Evolutionary conservation across 1,284 basidiomycete genomes (phyloP).

Genomic region (Agaricales sp.): DNA sequence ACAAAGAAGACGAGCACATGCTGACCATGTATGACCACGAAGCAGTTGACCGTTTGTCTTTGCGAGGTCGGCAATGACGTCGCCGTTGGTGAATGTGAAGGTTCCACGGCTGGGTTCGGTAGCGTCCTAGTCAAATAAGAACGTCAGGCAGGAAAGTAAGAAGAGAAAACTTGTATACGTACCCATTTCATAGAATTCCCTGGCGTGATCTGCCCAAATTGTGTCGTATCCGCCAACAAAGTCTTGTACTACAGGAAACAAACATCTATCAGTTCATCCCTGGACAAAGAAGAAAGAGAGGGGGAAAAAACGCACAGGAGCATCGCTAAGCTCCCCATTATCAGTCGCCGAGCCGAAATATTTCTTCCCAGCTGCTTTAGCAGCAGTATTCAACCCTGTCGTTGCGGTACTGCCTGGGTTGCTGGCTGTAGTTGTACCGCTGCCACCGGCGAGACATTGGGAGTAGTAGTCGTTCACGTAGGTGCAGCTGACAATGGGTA

Average conservation of each 20-base stretch:
- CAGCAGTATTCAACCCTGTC: conserved; percentile 25
- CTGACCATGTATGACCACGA: conserved; percentile 20
- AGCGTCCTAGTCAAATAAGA: conserved; percentile 9
- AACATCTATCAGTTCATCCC: too few species aligned
- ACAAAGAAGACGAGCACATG: not conserved
- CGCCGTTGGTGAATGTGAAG: conserved; percentile 19
- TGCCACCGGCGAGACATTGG: not conserved
- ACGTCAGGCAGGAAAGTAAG: not conserved
- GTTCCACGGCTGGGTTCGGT: conserved; percentile 16
- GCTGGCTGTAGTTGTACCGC: not conserved
- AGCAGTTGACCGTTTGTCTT: conserved; percentile 30
- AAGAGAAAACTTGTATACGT: conserved; percentile 5
- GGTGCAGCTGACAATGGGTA: not conserved
- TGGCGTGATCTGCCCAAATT: conserved; percentile 42
- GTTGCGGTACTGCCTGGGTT: conserved; percentile 10
- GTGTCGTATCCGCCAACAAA: conserved; percentile 27
- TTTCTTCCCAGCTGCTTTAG: conserved; percentile 37
- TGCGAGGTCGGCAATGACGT: conserved; percentile 24
- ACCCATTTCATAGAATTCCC: conserved; percentile 52
- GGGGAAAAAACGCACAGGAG: conserved; percentile 23
- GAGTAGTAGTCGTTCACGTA: conserved; percentile 1
- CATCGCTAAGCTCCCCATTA: conserved; percentile 39
- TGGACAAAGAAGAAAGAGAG: not conserved
- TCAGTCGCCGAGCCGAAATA: conserved; percentile 57
- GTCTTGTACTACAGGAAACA: conserved; percentile 10